A percentile compares a stretch with the other conserved stretches of the same genome.
These are phyloP conservation scores for Kluyveromyces lactis DNA, from an alignment of 805 yeast species.

Conservation along the genomic window DNA sequence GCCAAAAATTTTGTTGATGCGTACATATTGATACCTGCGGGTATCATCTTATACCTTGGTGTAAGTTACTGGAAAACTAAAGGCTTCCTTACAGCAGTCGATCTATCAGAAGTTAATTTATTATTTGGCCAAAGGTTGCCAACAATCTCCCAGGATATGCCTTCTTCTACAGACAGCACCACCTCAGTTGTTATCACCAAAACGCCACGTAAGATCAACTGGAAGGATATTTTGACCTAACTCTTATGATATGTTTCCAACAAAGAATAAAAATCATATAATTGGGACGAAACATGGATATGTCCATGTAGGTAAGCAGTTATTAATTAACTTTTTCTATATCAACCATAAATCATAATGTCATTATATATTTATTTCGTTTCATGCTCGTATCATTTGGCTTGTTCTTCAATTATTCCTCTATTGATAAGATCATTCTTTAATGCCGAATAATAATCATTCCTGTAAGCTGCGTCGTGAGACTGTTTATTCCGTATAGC, in stretches of 20 bases:
- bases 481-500: conserved; percentile 24
- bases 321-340: no score
- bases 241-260: no score
- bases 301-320: no score
- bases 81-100: conserved; percentile 5
- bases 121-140: conserved; percentile 7
- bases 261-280: no score
- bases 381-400: no score
- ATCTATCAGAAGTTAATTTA: conserved; percentile 5
- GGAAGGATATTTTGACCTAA: no score
- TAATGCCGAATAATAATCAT: conserved; percentile 25
- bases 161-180: no score
- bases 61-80: conserved; percentile 4
- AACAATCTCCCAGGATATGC: no score
- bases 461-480: conserved; percentile 25
- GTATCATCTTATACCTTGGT: conserved; percentile 33
- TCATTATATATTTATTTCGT: no score
- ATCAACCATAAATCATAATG: no score
- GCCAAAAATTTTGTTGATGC: conserved; percentile 50
- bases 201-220: no score
- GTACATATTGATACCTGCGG: conserved; percentile 51
- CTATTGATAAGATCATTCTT: conserved; percentile 26
- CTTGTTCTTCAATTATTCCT: conserved; percentile 1
- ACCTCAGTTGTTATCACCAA: neutral
- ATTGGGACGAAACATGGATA: no score